A percentile compares a stretch with the other conserved stretches of the same genome.
Evolutionary conservation across 176 grass and related monocot genomes (phyloP).

Genomic region (Musa troglodytarum): DNA sequence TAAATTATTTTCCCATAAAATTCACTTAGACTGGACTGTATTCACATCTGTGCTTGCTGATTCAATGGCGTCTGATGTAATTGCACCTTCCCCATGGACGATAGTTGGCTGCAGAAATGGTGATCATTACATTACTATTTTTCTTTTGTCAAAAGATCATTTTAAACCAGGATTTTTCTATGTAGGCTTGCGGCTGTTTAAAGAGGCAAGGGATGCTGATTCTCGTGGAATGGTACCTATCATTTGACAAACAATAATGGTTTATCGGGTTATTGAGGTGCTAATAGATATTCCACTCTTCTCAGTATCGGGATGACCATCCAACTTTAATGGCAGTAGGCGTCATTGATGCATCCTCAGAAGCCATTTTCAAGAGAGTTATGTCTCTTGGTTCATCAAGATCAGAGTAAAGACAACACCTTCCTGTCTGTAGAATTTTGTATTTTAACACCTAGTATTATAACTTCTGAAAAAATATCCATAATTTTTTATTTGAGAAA

Average conservation of each 20-base stretch:
- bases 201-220: slow-evolving; percentile 79
- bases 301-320: slow-evolving; percentile 91
- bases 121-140: slow-evolving; percentile 1
- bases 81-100: slow-evolving; percentile 22
- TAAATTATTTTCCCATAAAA: not conserved
- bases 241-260: not conserved
- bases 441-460: not conserved
- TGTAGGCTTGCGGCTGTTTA: slow-evolving; percentile 87
- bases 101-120: slow-evolving; percentile 21
- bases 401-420: slow-evolving; percentile 63
- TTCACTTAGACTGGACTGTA: slow-evolving; percentile 13
- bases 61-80: slow-evolving; percentile 18
- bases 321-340: slow-evolving; percentile 99
- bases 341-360: slow-evolving; percentile 80
- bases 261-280: not conserved
- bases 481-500: not conserved
- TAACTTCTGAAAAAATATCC: not conserved
- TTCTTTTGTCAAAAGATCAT: slow-evolving; percentile 16
- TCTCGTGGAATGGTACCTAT: slow-evolving; percentile 23
- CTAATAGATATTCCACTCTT: slow-evolving; percentile 25
- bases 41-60: slow-evolving; percentile 4
- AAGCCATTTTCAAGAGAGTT: slow-evolving; percentile 70
- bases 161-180: not conserved
- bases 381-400: slow-evolving; percentile 93
- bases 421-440: not conserved